phyloP scores from a whole-genome alignment of 352 stramenopile genomes.

The Halophytophthora batemanensis region DNA sequence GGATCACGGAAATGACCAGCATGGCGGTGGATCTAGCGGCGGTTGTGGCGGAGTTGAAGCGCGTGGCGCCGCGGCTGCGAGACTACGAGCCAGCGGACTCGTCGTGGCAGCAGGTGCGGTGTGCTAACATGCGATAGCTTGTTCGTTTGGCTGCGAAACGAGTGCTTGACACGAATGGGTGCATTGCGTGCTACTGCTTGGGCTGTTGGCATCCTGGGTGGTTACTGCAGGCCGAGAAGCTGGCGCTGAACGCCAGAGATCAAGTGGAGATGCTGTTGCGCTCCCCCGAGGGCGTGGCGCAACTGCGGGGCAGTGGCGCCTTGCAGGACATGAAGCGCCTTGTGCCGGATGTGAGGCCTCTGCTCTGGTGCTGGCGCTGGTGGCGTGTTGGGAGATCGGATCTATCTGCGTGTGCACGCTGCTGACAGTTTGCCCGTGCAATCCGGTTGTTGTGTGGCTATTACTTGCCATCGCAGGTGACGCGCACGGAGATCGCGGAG shows the following conservation, averaged over 20 bases:
- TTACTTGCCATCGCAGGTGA: constrained; percentile 32
- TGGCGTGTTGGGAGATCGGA: not conserved
- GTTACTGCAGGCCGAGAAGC: constrained; percentile 44
- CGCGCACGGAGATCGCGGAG: constrained; percentile 66
- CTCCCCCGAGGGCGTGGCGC: constrained; percentile 52
- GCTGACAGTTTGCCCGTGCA: not conserved
- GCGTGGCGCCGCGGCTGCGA: constrained; percentile 49
- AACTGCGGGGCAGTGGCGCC: constrained; percentile 46
- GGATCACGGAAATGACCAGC: constrained; percentile 5
- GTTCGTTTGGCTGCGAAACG: not conserved
- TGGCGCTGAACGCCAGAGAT: constrained; percentile 43
- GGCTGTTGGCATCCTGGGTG: not conserved
- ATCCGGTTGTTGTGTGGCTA: too few relatives aligned
- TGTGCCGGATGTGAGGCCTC: constrained; percentile 45
- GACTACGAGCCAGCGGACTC: constrained; percentile 52
- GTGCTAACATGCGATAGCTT: not conserved
- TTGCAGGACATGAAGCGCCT: constrained; percentile 64
- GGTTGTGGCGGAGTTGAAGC: constrained; percentile 49
- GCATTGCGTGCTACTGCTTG: constrained; percentile 1
- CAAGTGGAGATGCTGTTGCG: constrained; percentile 47
- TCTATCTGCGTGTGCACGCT: not conserved
- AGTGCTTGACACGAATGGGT: not conserved
- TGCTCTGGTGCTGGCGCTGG: not conserved
- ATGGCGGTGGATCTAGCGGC: constrained; percentile 31
- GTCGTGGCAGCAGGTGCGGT: constrained; percentile 54